These are phyloP conservation scores for Chamaecyparis obtusa DNA, from an alignment of 75 land plant genomes.

Conservation along the genomic window DNA sequence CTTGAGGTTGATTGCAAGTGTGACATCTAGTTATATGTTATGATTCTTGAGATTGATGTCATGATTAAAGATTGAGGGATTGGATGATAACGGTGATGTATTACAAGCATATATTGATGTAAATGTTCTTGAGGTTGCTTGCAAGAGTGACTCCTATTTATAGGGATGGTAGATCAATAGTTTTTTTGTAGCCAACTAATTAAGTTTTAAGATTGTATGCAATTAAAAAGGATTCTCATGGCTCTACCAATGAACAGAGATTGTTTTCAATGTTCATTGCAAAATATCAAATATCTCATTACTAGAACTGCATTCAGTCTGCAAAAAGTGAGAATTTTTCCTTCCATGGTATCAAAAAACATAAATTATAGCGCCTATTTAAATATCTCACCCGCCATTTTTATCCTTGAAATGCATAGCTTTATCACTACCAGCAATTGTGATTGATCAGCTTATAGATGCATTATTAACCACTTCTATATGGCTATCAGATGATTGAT, in stretches of 20 bases:
- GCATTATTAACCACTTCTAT: background rate
- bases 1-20: background rate
- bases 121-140: background rate
- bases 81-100: too few species aligned
- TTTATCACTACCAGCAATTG: background rate
- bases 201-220: too few species aligned
- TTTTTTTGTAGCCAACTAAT: too few species aligned
- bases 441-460: background rate
- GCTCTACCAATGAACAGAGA: background rate
- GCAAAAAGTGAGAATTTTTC: too few species aligned
- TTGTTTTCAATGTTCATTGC: background rate
- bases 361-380: background rate
- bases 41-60: too few species aligned
- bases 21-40: too few species aligned
- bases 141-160: background rate
- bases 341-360: too few species aligned
- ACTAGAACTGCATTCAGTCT: background rate
- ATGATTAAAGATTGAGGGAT: too few species aligned
- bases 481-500: background rate
- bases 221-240: background rate
- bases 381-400: background rate
- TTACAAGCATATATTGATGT: too few species aligned
- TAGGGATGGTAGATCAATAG: background rate
- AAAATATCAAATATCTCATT: too few species aligned
- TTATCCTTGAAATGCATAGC: background rate